Base-by-base conservation (phyloP, 2,329 filamentous ascomycete species). In the Ambrosiella beaveri region DNA sequence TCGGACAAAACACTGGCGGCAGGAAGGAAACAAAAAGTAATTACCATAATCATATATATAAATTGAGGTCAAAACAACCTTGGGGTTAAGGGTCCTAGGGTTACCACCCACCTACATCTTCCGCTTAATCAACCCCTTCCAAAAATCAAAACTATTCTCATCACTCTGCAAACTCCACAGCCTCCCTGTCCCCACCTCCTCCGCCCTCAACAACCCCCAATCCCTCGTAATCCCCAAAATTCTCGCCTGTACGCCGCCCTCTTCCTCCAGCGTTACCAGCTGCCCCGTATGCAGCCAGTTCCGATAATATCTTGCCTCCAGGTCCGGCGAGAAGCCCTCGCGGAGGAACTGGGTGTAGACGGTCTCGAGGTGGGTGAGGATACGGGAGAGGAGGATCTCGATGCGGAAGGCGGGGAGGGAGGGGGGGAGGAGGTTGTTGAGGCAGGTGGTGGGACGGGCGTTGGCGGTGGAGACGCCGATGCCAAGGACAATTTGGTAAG, bases 81-180 rank as follows among this genome's bases (percentile, higher is more conserved):
- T 41, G 2, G 39, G n/a, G 11, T n/a, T 41, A 12, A n/a, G 3
- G 2, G 11, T 5, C 11, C 39, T 41, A 11, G n/a, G 11, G 39
- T 41, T 41, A 11, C 3, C 15, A n/a, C 8, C 12, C 15, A n/a
- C 35, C 62, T 67, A 89, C 1, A 82, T 69, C 74, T 95, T 97
- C 65, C 84, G 79, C 73, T 81, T 88, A 17, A 98, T 73, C 65
- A 98, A 67, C 0, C 93, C 93, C 66, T 80, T 87, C 72, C 95
- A 95, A 69, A 95, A 98, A 71, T 98, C 93, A 73, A 98, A 98
- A 69, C 90, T 96, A 66, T 98, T 98, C 68, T 90, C 88, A 69
- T 98, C 93, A 68, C 89, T 96, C 74, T 96, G 90, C 70, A 98
- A 71, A 64, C 85, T 81, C 79, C 86, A 91, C 54, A 85, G 74